Evolutionary conservation across 2,329 filamentous ascomycete genomes (phyloP).

Genomic region (Penicillium sp.): DNA sequence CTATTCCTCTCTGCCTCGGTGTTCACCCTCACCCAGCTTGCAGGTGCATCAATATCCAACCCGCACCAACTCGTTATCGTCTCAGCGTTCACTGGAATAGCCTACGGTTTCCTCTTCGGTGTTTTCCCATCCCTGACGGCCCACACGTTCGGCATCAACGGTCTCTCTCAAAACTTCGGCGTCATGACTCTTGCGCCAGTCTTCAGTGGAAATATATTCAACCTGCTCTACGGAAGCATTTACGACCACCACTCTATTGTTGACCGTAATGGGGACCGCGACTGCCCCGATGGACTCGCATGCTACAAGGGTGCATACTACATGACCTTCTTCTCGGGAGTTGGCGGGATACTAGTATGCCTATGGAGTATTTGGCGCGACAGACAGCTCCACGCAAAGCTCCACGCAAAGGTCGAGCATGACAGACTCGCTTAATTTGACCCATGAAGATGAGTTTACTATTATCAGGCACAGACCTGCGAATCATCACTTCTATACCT

Average conservation of each 20-base stretch:
- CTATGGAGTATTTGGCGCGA: conserved; percentile 59
- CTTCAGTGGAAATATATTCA: conserved; percentile 88
- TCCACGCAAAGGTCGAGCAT: conserved; percentile 36
- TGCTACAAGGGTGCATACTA: conserved; percentile 85
- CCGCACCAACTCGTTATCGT: conserved; percentile 78
- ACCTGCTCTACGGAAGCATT: conserved; percentile 83
- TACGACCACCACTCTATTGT: conserved; percentile 80
- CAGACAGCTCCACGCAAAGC: conserved; percentile 33
- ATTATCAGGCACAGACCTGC: neutral
- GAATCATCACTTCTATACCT: neutral
- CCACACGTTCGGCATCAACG: conserved; percentile 87
- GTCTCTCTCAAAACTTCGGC: conserved; percentile 94
- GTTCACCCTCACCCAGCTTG: conserved; percentile 79
- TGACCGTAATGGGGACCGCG: conserved; percentile 69
- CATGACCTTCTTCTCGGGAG: conserved; percentile 74
- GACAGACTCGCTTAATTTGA: conserved; percentile 37
- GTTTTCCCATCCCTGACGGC: conserved; percentile 89
- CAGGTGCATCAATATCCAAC: conserved; percentile 74
- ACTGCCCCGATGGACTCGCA: conserved; percentile 75
- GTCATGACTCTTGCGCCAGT: conserved; percentile 91
- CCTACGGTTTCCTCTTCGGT: conserved; percentile 92
- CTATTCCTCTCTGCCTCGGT: conserved; percentile 76
- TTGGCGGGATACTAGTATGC: conserved; percentile 70
- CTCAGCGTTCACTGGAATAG: conserved; percentile 82
- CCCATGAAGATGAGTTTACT: neutral